Evolutionary conservation across 2,329 filamentous ascomycete species (phyloP).

Genomic region (Nakataea oryzae): DNA sequence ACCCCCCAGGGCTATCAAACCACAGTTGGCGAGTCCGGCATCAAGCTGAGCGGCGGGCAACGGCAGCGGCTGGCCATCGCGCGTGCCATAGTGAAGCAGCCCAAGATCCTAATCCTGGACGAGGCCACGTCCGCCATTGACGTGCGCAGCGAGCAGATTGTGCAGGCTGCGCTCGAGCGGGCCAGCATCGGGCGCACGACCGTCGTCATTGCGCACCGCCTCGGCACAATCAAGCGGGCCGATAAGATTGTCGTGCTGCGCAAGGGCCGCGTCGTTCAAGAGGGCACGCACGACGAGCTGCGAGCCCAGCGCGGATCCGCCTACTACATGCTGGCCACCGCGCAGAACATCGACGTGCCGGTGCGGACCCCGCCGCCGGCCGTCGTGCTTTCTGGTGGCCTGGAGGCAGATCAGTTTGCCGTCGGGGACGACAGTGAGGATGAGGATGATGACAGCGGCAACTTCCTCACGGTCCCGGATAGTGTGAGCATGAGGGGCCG

Average conservation of each 20-base stretch:
- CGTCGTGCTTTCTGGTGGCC: not conserved
- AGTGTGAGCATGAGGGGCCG: not conserved
- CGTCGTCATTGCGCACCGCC: slow-evolving; percentile 2
- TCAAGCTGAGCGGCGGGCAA: slow-evolving; percentile 51
- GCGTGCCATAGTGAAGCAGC: slow-evolving; percentile 46
- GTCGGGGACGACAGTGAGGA: slow-evolving; percentile 13
- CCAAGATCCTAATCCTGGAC: slow-evolving; percentile 53
- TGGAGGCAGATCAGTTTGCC: not conserved
- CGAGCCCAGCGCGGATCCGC: not conserved
- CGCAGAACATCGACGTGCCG: not conserved
- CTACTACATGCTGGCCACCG: slow-evolving; percentile 1
- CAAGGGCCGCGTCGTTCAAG: slow-evolving; percentile 1
- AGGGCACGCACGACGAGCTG: slow-evolving; percentile 5
- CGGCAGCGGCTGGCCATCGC: slow-evolving; percentile 53
- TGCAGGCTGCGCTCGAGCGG: slow-evolving; percentile 43
- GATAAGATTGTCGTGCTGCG: slow-evolving; percentile 4
- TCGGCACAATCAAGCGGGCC: slow-evolving; percentile 3
- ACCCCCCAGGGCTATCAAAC: slow-evolving; percentile 35
- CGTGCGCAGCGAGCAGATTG: slow-evolving; percentile 29
- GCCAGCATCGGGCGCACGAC: slow-evolving; percentile 48
- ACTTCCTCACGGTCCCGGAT: not conserved
- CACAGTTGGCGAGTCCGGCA: slow-evolving; percentile 46
- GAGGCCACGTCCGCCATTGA: slow-evolving; percentile 52
- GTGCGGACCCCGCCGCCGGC: no score
- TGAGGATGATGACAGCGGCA: not conserved